These are phyloP conservation scores for Mycena vitilis DNA, from an alignment of 768 basidiomycete genomes.

Conservation along the genomic window DNA sequence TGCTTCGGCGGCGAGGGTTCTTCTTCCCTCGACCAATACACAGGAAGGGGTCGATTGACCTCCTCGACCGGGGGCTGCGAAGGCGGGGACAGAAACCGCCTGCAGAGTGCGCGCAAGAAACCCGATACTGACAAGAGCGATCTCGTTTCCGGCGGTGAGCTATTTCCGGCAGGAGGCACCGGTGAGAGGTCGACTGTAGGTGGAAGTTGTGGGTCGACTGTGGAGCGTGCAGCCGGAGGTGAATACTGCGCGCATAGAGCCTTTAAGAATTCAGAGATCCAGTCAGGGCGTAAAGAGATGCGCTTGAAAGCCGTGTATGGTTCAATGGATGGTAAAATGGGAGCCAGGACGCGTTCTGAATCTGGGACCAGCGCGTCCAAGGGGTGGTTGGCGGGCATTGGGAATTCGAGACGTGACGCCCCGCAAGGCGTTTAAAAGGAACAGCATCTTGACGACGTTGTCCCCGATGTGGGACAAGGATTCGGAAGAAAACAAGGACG, in stretches of 20 bases:
- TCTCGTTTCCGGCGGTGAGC: too few species aligned
- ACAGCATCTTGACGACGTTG: slow-evolving; percentile 20
- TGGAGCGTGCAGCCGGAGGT: neutral
- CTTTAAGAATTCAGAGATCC: slow-evolving; percentile 18
- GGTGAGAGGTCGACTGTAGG: neutral
- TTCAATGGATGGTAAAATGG: slow-evolving; percentile 3
- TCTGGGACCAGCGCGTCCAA: slow-evolving; percentile 18
- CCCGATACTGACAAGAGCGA: too few species aligned
- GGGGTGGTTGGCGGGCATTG: slow-evolving; percentile 13
- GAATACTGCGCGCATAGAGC: slow-evolving; percentile 25
- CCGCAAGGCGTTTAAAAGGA: slow-evolving; percentile 9
- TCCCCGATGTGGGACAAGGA: slow-evolving; percentile 27
- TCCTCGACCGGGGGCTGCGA: too few species aligned
- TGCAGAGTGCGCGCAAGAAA: too few species aligned
- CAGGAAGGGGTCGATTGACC: slow-evolving; percentile 10
- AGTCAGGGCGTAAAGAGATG: slow-evolving; percentile 17
- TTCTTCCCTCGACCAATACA: slow-evolving; percentile 19
- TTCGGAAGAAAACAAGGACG: neutral
- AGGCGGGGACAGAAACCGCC: too few species aligned
- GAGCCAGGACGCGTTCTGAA: neutral
- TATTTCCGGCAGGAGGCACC: slow-evolving; percentile 8
- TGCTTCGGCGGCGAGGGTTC: neutral
- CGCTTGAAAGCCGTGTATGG: slow-evolving; percentile 3
- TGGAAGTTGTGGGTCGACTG: neutral
- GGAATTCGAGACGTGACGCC: neutral